Base-by-base conservation (phyloP, 75 land plant species). In the Selaginella moellendorffii region DNA sequence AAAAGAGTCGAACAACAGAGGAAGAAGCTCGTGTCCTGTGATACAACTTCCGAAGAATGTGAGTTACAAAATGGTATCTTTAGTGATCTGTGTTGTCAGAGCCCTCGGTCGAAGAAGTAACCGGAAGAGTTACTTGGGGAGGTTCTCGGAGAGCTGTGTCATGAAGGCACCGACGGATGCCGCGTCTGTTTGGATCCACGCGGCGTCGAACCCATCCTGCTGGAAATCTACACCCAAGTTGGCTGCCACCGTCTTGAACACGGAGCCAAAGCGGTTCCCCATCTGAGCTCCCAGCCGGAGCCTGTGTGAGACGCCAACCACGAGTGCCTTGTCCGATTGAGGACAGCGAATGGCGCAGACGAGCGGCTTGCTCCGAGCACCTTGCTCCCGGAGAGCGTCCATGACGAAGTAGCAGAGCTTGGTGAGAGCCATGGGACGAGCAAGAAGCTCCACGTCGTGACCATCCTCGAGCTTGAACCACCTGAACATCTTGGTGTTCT, bases 301-400 rank as follows among this genome's bases (percentile, higher is more conserved):
- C 70, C 82, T 77, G 30, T 83, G 83, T 67, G 80, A 79, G n/a
- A 91, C 81, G 0, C 95, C 97, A 21, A 91, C 97, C 53, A 91
- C 78, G 31, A 91, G 64, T 17, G 79, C 81, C 69, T 74, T 85
- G 28, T 76, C 71, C 24, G 69, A 29, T 36, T 76, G 72, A 29
- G 84, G 85, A 2, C 74, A 71, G 51, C 74, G 70, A 65, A 81
- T 84, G 29, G 83, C 84, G 66, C 97, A 91, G 0, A 91, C 69
- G 74, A 91, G 63, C 29, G 97, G 95, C 76, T 88, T 88, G 84
- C 79, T 79, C 31, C 72, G 75, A 53, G 84, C 86, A 20, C 95
- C 97, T 63, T 78, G 88, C 65, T 91, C 97, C 30, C 71, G 61
- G 65, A 91, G 66, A 17, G 97, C 85, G 73, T 91, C 97, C 97